phyloP scores from a whole-genome alignment of 805 yeast species.

The Sporopachydermia lactativora region DNA sequence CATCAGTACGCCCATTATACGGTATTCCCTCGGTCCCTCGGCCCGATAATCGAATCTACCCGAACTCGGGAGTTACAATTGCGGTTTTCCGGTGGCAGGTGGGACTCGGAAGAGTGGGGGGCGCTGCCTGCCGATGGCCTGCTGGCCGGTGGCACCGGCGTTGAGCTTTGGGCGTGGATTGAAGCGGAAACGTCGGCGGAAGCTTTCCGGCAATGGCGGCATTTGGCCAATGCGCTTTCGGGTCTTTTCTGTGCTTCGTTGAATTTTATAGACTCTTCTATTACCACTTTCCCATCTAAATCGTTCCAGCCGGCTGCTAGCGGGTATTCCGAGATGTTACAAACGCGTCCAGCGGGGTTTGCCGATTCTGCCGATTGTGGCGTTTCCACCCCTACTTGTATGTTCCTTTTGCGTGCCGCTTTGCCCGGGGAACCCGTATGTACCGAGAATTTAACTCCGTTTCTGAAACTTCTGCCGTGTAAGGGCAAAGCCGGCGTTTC shows the following conservation, averaged over 20 bases:
- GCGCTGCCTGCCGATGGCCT: slow-evolving; percentile 57
- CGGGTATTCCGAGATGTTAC: slow-evolving; percentile 12
- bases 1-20: slow-evolving; percentile 34
- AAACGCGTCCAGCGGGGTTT: slow-evolving; percentile 5
- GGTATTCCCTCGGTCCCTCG: slow-evolving; percentile 68
- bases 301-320: slow-evolving; percentile 21
- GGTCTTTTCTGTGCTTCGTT: slow-evolving; percentile 93
- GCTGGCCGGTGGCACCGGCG: slow-evolving; percentile 85
- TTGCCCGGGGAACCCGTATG: slow-evolving; percentile 92
- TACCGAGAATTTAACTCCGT: slow-evolving; percentile 93
- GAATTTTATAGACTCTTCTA: slow-evolving; percentile 69
- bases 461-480: slow-evolving; percentile 78
- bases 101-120: slow-evolving; percentile 89
- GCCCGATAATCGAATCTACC: slow-evolving; percentile 57
- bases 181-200: slow-evolving; percentile 42
- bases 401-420: slow-evolving; percentile 64
- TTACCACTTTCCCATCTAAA: slow-evolving; percentile 54
- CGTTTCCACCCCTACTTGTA: slow-evolving; percentile 18
- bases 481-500: slow-evolving; percentile 85
- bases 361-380: no score
- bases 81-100: slow-evolving; percentile 87
- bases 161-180: slow-evolving; percentile 80
- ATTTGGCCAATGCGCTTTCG: slow-evolving; percentile 59
- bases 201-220: slow-evolving; percentile 56
- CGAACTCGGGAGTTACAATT: slow-evolving; percentile 65